Base-by-base conservation (phyloP, 371 early-diverging fungal species). In the Cladochytrium tenue region DNA sequence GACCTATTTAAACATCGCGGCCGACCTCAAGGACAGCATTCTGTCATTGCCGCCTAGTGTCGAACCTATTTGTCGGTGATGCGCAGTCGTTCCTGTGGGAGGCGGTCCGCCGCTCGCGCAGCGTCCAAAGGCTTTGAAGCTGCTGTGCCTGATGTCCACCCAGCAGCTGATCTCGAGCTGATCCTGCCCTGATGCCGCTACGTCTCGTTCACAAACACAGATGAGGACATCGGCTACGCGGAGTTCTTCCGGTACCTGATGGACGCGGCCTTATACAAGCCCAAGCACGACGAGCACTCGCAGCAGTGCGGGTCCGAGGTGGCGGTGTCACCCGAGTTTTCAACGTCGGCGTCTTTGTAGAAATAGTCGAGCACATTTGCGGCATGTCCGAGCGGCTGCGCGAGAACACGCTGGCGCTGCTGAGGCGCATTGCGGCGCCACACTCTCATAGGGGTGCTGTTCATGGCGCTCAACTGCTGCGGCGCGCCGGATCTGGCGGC, bases 201-300 rank as follows among this genome's bases (percentile, higher is more conserved):
- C 33, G 76, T 79, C 33, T 67, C 71, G 50, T 53, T 79, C 4
- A 23, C 31, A 7, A 64, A 57, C 17, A 66, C 63, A 3, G 56
- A 60, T 28, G 71, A 75, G 31, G 76, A 77, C 34, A 51, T 75
- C 3, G 75, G 73, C 7, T 69, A 67, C 58, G 72, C 73, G 15
- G 81, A 81, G 56, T 73, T 78, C 62, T 76, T 75, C 69, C 67
- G 76, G 26, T 81, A 70, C 68, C 55, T 81, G 56, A 76, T 78
- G 79, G 81, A 81, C 51, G 63, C 74, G 1, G 71, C 76, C 0
- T 76, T 81, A 55, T 74, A 71, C 67, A 56, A 66, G 27, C 64
- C 72, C 1, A 67, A 72, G 31, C 68, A 69, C 35, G 53, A 67
- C 23, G 75, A 72, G 26, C 57, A 72, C 15, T 64, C 70, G 3